Conservation (phyloP, 352 stramenopile genomes). For the Halophytophthora batemanensis region DNA sequence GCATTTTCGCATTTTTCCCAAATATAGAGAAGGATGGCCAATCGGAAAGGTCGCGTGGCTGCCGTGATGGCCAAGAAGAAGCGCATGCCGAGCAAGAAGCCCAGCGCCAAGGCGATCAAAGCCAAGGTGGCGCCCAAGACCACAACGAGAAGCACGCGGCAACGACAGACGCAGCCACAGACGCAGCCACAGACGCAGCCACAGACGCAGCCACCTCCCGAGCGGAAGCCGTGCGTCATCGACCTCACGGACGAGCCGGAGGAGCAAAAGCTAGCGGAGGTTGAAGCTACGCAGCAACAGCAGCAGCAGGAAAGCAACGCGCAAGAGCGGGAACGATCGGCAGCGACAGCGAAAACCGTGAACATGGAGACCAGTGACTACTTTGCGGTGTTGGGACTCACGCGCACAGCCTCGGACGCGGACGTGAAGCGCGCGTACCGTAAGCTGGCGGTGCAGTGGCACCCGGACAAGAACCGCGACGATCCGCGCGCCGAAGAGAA, state of each 20-base stretch:
- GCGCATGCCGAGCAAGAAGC: not conserved
- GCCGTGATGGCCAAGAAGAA: not conserved
- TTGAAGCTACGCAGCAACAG: not conserved
- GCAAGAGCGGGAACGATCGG: slow-evolving; percentile 17
- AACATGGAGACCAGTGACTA: slow-evolving; percentile 68
- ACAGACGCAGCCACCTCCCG: not conserved
- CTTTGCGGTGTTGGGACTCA: slow-evolving; percentile 57
- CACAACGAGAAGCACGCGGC: not conserved
- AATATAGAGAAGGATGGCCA: not conserved
- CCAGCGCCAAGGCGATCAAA: not conserved
- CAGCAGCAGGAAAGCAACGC: slow-evolving; percentile 8
- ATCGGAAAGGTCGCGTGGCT: not conserved
- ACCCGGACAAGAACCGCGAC: slow-evolving; percentile 92
- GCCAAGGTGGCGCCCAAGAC: not conserved
- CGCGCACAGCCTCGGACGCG: slow-evolving; percentile 30
- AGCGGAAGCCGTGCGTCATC: slow-evolving; percentile 10
- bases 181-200: not conserved
- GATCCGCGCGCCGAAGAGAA: slow-evolving; percentile 78
- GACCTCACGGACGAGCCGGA: slow-evolving; percentile 20
- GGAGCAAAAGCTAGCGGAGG: slow-evolving; percentile 1
- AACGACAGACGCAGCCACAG: not conserved
- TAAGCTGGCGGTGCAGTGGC: slow-evolving; percentile 84
- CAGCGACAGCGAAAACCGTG: slow-evolving; percentile 10
- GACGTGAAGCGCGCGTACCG: slow-evolving; percentile 72
- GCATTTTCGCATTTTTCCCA: not conserved